Evolutionary conservation across 805 yeast species (phyloP).

Genomic region (Zygoascus ofunaensis): DNA sequence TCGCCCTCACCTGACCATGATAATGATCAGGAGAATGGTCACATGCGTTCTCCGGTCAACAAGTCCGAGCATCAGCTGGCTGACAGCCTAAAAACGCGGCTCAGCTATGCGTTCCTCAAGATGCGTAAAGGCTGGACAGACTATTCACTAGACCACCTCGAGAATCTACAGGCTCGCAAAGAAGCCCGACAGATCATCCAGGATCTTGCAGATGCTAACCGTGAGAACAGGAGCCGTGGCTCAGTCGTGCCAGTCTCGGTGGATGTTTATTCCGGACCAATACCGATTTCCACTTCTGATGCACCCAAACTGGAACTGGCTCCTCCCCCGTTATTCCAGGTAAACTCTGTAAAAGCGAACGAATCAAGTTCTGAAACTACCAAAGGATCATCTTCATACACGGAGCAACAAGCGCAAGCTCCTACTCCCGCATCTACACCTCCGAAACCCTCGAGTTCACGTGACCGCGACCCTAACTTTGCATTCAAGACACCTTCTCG

Average conservation of each 20-base stretch:
- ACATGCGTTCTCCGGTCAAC: no score
- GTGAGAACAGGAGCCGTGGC: not conserved
- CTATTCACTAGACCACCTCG: slow-evolving; percentile 12
- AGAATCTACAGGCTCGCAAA: slow-evolving; percentile 1
- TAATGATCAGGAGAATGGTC: no score
- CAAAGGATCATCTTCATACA: not conserved
- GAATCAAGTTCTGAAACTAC: not conserved
- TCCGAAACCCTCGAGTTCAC: not conserved
- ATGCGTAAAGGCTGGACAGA: slow-evolving; percentile 14
- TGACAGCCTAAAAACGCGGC: slow-evolving; percentile 10
- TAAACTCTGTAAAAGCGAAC: not conserved
- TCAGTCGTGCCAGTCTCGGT: not conserved
- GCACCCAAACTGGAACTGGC: not conserved
- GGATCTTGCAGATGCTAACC: slow-evolving; percentile 2
- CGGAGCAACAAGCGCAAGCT: not conserved
- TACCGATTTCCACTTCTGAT: not conserved
- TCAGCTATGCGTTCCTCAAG: slow-evolving; percentile 13
- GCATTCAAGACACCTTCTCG: not conserved
- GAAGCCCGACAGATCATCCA: slow-evolving; percentile 4
- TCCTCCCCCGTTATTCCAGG: not conserved
- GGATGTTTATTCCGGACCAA: not conserved
- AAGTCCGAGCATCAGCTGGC: not conserved
- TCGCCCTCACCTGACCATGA: no score
- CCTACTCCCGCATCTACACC: slow-evolving; percentile 4
- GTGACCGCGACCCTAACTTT: not conserved